These are phyloP conservation scores for Pochonia chlamydosporia DNA, from an alignment of 2,329 filamentous ascomycete genomes.

Conservation along the genomic window DNA sequence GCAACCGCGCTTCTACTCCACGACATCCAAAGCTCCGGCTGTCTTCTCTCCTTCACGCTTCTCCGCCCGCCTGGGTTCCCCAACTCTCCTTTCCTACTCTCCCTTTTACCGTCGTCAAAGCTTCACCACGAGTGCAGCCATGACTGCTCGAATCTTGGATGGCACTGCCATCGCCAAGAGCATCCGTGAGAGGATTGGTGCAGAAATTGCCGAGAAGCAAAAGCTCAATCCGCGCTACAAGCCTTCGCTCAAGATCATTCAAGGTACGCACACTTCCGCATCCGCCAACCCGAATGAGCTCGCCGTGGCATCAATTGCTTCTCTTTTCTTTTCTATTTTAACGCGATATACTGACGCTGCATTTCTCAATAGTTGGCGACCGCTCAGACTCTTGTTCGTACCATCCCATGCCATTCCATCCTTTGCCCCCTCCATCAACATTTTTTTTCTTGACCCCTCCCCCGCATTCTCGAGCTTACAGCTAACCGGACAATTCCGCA, in stretches of 20 bases:
- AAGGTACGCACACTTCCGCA: conserved; percentile 53
- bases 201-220: conserved; percentile 77
- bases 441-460: conserved; percentile 7
- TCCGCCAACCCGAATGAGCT: no score
- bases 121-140: conserved; percentile 51
- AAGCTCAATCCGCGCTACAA: conserved; percentile 78
- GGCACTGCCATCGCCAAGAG: conserved; percentile 90
- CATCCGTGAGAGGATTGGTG: conserved; percentile 76
- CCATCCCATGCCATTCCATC: conserved; percentile 3
- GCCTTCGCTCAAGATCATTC: conserved; percentile 88
- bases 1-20: background rate
- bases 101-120: conserved; percentile 15
- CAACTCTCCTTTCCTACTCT: background rate
- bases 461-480: conserved; percentile 2
- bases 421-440: background rate
- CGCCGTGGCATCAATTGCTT: background rate
- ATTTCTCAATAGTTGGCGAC: conserved; percentile 63
- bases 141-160: conserved; percentile 90
- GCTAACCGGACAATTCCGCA: conserved; percentile 17
- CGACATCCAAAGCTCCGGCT: background rate
- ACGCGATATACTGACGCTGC: conserved; percentile 15
- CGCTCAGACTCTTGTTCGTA: conserved; percentile 78
- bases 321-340: conserved; percentile 8
- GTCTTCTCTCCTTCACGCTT: background rate
- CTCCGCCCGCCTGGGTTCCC: conserved; percentile 1